Conservation (phyloP, 768 basidiomycete genomes). For the Leccinum barrowsii region DNA sequence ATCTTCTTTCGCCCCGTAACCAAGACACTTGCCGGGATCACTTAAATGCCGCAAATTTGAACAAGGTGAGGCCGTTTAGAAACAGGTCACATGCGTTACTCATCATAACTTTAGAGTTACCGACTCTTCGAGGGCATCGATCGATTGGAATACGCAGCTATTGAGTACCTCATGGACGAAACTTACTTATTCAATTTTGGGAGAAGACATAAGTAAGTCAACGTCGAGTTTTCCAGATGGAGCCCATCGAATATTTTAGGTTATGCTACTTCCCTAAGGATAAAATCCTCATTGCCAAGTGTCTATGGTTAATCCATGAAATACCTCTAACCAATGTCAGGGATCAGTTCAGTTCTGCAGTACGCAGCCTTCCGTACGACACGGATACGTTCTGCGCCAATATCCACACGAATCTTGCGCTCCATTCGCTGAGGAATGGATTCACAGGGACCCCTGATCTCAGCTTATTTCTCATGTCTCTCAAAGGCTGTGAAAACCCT, state of each 20-base stretch:
- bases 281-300: not conserved
- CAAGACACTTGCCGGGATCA: not conserved
- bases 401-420: not conserved
- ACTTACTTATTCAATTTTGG: not conserved
- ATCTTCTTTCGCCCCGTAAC: not conserved
- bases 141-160: not conserved
- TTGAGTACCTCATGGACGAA: not conserved
- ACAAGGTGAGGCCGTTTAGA: not conserved
- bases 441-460: not conserved
- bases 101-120: not conserved
- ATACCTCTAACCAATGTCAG: not conserved
- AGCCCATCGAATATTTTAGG: not conserved
- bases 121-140: not conserved
- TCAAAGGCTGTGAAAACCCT: not conserved
- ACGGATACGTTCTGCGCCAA: not conserved
- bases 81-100: not conserved
- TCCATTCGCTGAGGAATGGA: not conserved
- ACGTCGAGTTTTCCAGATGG: not conserved
- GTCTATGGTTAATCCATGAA: not conserved
- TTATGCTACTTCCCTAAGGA: not conserved
- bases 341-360: not conserved
- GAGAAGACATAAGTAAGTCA: not conserved
- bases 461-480: not conserved
- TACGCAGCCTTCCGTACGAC: not conserved
- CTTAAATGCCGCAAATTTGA: not conserved